Conservation (phyloP, 805 yeast genomes). For the Zygoascus bituminiphila region DNA sequence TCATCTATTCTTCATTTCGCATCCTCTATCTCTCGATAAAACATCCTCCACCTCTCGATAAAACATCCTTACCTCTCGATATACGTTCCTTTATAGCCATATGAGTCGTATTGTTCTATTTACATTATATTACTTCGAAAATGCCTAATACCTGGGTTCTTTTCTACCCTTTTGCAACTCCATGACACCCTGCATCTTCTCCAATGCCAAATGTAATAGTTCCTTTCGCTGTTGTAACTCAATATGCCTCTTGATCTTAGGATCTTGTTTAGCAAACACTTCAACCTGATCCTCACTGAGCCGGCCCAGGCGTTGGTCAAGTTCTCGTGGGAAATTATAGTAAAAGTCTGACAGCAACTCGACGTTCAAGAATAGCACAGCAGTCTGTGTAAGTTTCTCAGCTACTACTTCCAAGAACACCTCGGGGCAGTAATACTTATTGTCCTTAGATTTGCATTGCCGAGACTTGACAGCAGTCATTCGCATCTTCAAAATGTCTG, state of each 20-base stretch:
- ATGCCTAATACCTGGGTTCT: background rate
- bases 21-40: no score
- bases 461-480: constrained; percentile 65
- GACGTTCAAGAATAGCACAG: constrained; percentile 86
- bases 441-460: constrained; percentile 68
- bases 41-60: no score
- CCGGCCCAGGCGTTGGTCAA: constrained; percentile 65
- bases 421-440: constrained; percentile 90
- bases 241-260: constrained; percentile 80
- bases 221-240: constrained; percentile 92
- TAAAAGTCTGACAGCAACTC: constrained; percentile 91
- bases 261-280: constrained; percentile 87
- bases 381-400: constrained; percentile 85
- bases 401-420: constrained; percentile 86
- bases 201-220: constrained; percentile 70
- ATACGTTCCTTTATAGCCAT: no score
- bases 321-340: constrained; percentile 90
- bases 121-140: background rate
- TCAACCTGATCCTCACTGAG: constrained; percentile 74
- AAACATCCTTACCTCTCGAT: no score
- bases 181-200: constrained; percentile 76
- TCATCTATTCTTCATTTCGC: no score
- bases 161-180: constrained; percentile 43
- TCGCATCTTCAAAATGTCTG: constrained; percentile 63
- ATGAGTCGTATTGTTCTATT: no score